Base-by-base conservation (phyloP, 2,329 filamentous ascomycete species). In the Trichoderma breve region DNA sequence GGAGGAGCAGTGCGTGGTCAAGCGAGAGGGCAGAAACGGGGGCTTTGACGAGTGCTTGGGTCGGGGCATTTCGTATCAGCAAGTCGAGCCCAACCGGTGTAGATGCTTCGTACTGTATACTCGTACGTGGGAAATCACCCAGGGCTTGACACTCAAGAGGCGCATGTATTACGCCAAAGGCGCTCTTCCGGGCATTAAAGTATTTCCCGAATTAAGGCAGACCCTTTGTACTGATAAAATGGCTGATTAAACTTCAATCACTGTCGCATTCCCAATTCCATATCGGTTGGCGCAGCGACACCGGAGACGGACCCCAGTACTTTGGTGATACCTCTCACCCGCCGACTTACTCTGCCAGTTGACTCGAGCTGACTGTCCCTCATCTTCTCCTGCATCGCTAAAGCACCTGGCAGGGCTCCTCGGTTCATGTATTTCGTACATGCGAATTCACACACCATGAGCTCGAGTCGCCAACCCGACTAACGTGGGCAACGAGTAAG, bases 341-440 rank as follows among this genome's bases (percentile, higher is more conserved):
- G 66, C 66, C 32, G 66, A 69, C 66, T 68, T 57, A 24, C 24
- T 34, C 32, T 34, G 26, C 21, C 9, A 15, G 55, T 21, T 30
- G 57, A 24, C 4, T n/a, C 30, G 55, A 69, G 66, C 66, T 69
- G 66, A 69, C 66, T 69, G 55, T 69, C 47, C 43, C 62, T 55
- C 47, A 32, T 67, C 47, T 67, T 36, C 36, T 60, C 55, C 34
- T 61, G 36, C 66, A 69, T 69, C 66, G 55, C 55, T 61, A 61
- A 58, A 34, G 66, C 66, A 30, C 18, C 34, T 3, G 30, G 34
- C 65, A 68, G 65, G 66, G 36, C 55, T 51, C 26, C 26, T 69
- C 14, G n/a, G 66, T 69, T 69, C 66, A 69, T 69, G 66, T 61
- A 69, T 69, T 69, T 47, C 66, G 60, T 69, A 61, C 66, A 51